phyloP scores from a whole-genome alignment of 2,329 filamentous ascomycete species.

The Aureobasidium pullulans region DNA sequence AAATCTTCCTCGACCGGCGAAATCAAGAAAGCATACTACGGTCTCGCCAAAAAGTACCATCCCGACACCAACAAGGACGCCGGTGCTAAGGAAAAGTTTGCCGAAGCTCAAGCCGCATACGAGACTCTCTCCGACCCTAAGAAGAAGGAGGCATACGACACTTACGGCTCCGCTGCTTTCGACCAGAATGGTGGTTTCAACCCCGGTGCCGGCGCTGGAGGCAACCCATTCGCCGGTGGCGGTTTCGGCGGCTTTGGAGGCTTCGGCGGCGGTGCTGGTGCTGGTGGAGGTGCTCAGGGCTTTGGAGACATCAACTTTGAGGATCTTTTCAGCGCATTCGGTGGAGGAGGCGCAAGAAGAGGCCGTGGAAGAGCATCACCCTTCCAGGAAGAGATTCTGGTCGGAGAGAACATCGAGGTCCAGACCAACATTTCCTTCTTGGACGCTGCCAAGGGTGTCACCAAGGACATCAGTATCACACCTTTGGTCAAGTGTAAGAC shows the following conservation, averaged over 20 bases:
- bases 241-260: slow-evolving; percentile 37
- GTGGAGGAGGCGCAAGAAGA: slow-evolving; percentile 51
- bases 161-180: slow-evolving; percentile 75
- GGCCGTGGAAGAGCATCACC: slow-evolving; percentile 53
- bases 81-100: slow-evolving; percentile 88
- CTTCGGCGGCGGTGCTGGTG: slow-evolving; percentile 36
- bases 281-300: slow-evolving; percentile 34
- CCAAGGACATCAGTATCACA: slow-evolving; percentile 79
- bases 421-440: slow-evolving; percentile 90
- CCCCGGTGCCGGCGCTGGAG: slow-evolving; percentile 56
- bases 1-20: slow-evolving; percentile 75
- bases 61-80: slow-evolving; percentile 97
- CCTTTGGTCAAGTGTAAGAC: slow-evolving; percentile 75
- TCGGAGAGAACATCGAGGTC: slow-evolving; percentile 95
- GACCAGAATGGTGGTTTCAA: slow-evolving; percentile 62
- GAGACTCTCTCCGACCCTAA: slow-evolving; percentile 87
- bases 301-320: slow-evolving; percentile 91
- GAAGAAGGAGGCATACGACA: slow-evolving; percentile 88
- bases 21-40: slow-evolving; percentile 98
- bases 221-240: slow-evolving; percentile 49
- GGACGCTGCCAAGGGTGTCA: slow-evolving; percentile 87
- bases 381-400: slow-evolving; percentile 72
- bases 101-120: slow-evolving; percentile 87
- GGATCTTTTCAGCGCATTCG: slow-evolving; percentile 85
- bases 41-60: slow-evolving; percentile 93